phyloP scores from a whole-genome alignment of 179 eudicot species.

The Camellia oleifera region DNA sequence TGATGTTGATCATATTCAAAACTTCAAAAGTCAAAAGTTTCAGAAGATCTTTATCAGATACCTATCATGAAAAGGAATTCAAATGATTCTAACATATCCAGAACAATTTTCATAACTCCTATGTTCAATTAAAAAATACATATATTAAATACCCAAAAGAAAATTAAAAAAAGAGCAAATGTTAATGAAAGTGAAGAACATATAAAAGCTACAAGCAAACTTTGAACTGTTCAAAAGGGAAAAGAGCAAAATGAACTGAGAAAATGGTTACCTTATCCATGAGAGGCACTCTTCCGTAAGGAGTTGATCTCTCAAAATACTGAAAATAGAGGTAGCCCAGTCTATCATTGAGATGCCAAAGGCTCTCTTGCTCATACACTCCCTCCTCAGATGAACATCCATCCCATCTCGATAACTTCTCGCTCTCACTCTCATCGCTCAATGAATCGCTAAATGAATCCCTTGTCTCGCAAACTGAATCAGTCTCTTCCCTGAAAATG shows the following conservation, averaged over 20 bases:
- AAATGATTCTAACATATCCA: constrained; percentile 17
- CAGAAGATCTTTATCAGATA: constrained; percentile 18
- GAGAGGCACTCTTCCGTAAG: constrained; percentile 95
- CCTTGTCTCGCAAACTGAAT: constrained; percentile 65
- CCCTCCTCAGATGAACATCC: constrained; percentile 88
- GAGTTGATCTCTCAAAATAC: constrained; percentile 82
- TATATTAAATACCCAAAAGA: not conserved
- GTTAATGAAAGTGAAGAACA: not conserved
- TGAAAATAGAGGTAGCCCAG: constrained; percentile 83
- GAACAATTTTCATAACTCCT: not conserved
- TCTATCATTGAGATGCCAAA: constrained; percentile 64
- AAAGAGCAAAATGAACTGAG: not conserved
- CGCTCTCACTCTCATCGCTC: constrained; percentile 91
- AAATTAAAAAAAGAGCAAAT: not conserved
- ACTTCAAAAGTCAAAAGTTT: constrained; percentile 19
- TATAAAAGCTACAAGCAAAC: not conserved
- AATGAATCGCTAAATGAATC: constrained; percentile 86
- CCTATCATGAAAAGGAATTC: constrained; percentile 5
- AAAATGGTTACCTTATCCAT: constrained; percentile 72
- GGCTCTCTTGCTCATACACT: constrained; percentile 53
- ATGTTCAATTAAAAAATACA: not conserved
- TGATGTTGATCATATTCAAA: constrained; percentile 13
- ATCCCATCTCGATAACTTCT: constrained; percentile 79
- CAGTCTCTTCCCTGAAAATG: constrained; percentile 67
- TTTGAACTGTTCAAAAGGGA: not conserved